Base-by-base conservation (phyloP, 2,329 filamentous ascomycete genomes). In the Aschersonia sp. region DNA sequence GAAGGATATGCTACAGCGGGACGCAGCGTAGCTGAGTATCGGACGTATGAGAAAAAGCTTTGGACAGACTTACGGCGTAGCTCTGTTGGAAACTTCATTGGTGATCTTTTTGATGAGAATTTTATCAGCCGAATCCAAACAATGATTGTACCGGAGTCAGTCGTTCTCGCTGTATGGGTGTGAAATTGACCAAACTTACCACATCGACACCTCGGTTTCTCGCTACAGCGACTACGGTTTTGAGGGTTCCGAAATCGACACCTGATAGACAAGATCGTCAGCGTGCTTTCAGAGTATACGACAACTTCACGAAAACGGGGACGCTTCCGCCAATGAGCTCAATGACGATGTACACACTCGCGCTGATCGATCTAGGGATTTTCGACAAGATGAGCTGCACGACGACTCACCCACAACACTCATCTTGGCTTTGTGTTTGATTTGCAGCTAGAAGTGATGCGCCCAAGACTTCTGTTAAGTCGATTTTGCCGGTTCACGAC, bases 131-230 rank as follows among this genome's bases (percentile, higher is more conserved):
- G 22, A 22, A 22, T 22, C 22, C 22, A 22, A 22, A 22, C 22
- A 22, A 22, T 22, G 22, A 22, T 22, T 22, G 22, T 22, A 22
- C 22, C 22, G 22, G 22, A 22, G 22, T 22, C 22, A 22, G 22
- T 22, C 22, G 22, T 22, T 22, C 3, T 22, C 22, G 22, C 22
- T 22, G 22, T 22, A 22, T 22, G 22, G 22, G 22, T 22, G 22
- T 22, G 22, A 22, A 22, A 22, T 22, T 22, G 22, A 22, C 22
- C 22, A n/a, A n/a, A 43, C 88, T 65, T 78, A 95, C 88, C 67
- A 98, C 92, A 76, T 98, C 92, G 68, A 98, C 92, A 72, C 92
- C 92, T 67, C 94, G 89, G 71, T 97, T 97, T 68, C 92, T 82
- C 65, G 92, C 92, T 68, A 97, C 90, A 66, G 90, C 90, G 70